Base-by-base conservation (phyloP, 2,329 filamentous ascomycete species). In the Monosporascus sp. region DNA sequence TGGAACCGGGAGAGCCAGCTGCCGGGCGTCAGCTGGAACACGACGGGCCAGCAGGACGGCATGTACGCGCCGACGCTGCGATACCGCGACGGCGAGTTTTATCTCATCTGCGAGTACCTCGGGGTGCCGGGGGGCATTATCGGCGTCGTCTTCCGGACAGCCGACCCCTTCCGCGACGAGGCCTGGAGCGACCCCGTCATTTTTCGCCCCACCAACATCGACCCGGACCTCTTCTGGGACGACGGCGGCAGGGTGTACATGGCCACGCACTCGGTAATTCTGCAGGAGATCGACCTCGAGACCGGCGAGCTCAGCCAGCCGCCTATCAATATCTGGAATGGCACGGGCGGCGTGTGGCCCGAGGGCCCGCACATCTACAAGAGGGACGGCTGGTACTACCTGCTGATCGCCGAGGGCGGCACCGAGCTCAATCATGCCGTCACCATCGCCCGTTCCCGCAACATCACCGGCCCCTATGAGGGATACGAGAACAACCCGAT, bases 361-460 rank as follows among this genome's bases (percentile, higher is more conserved):
- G 76, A 78, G 54, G 76, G 76, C 2, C 75, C 76, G 3, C 75
- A 78, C 49, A 65, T 78, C 9, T 74, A 73, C 59, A 73, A 72
- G 54, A 71, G 70, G 27, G 74, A 73, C 20, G 69, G 64, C 1
- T 77, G 69, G 38, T 79, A 76, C 54, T 80, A 79, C 53, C 67
- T 80, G n/a, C 66, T 78, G 48, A 76, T 76, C 2, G 74, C 75
- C 0, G 76, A 80, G 57, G 78, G 77, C 0, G 78, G 78, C 1
- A 80, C 77, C 1, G 67, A 64, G 43, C 62, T 60, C 0, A 62
- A 71, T 34, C 76, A 79, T 50, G 68, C 68, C 44, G 66, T 74
- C 24, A 75, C 71, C 2, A 74, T 78, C 34, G 75, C 76, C 0
- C 69, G 76, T 2, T 69, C 74, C 0, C 61, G 58, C 5, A 58